Base-by-base conservation (phyloP, 306 rosid genomes). In the Castanea crenata region DNA sequence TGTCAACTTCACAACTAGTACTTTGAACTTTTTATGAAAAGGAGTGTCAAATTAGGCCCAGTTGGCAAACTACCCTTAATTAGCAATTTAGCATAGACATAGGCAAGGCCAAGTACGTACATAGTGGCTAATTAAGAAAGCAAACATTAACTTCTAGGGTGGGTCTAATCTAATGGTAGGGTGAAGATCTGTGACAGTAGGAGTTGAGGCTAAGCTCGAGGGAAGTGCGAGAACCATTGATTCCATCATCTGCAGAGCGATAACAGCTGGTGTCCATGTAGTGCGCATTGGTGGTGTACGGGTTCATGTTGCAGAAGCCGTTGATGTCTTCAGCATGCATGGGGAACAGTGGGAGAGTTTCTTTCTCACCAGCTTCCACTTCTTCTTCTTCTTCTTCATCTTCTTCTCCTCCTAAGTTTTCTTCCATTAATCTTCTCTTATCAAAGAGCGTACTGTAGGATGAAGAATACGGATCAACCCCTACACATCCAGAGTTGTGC, bases 311-410 rank as follows among this genome's bases (percentile, higher is more conserved):
- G 86, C 84, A 87, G 78, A 84, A 91, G 78, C 88, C 95, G 34
- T 84, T 85, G 76, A 91, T 74, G 73, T 90, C 94, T 25, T 90
- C 99, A 31, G 88, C 90, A 32, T 91, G 99, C 91, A 93, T 89
- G 65, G 99, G 99, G 71, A 95, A 95, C 46, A 95, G 90, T 18
- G 98, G 97, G 46, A 95, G 99, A 9, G 98, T 95, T 86, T 95
- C 98, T 79, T 93, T 91, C 76, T 90, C 93, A 4, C 70, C 34
- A 23, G 44, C 81, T n/a, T 55, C 57, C 3, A 74, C 76, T 6
- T 76, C 55, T 13, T 44, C 57, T 44, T 44, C 57, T 44, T 85
- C 86, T 7, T 81, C 55, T 7, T 55, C 63, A 23, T 82, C 81
- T 51, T 78, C n/a, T 8, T 55, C 83, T 51, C 51, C 84, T 71